phyloP scores from a whole-genome alignment of 371 early-diverging fungal species.

The Lichtheimia hyalospora region DNA sequence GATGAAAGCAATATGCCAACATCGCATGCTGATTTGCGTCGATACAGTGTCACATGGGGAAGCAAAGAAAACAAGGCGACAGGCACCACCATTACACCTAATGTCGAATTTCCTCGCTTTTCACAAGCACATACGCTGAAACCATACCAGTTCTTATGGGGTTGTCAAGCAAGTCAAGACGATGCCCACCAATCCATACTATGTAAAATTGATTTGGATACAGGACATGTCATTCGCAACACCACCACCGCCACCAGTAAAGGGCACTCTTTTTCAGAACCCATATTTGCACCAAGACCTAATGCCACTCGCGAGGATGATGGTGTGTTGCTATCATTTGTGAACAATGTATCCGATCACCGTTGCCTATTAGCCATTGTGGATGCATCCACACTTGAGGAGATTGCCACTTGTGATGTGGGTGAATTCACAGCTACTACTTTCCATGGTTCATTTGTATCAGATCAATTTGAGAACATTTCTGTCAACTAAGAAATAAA shows the following conservation, averaged over 20 bases:
- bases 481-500: background rate
- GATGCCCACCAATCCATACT: conserved; percentile 29
- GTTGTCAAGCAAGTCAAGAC: conserved; percentile 32
- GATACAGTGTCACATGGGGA: conserved; percentile 19
- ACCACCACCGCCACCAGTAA: conserved; percentile 17
- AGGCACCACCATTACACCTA: conserved; percentile 23
- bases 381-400: conserved; percentile 53
- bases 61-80: conserved; percentile 16
- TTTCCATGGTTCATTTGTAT: conserved; percentile 55
- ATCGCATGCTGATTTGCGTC: conserved; percentile 30
- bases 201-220: conserved; percentile 45
- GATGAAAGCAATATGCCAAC: background rate
- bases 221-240: conserved; percentile 3
- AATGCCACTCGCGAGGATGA: conserved; percentile 55
- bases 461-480: conserved; percentile 11
- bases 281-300: conserved; percentile 64
- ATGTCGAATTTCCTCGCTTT: conserved; percentile 53
- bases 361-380: conserved; percentile 53
- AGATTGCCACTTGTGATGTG: conserved; percentile 50
- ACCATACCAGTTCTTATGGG: conserved; percentile 50
- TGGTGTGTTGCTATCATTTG: conserved; percentile 59
- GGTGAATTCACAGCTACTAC: conserved; percentile 49
- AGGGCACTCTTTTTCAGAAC: conserved; percentile 57
- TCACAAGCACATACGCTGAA: conserved; percentile 4
- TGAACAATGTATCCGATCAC: conserved; percentile 27